Base-by-base conservation (phyloP, 1,284 basidiomycete genomes). In the Paramarasmius palmivorus region DNA sequence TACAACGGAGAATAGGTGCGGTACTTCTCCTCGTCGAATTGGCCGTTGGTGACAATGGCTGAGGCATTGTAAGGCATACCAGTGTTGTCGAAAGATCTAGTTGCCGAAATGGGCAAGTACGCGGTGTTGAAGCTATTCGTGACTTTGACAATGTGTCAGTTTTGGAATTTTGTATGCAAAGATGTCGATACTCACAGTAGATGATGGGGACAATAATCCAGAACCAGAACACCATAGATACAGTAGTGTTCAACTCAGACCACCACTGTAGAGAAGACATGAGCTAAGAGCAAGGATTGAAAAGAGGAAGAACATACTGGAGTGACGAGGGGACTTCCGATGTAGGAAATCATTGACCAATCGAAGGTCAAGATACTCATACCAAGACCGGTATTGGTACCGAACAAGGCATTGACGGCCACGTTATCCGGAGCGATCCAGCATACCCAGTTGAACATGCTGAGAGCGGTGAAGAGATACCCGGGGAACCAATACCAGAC, bases 351-450 rank as follows among this genome's bases (percentile, higher is more conserved):
- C 83, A 91, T 88, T 7, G 83, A 73, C 95, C 95, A 98, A 68
- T 98, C 95, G 63, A 98, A 92, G 0, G 94, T 94, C 42, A 97
- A 57, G 58, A 93, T 69, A 38, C 90, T 84, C 83, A 97, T 89
- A 5, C 95, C 94, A 56, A 93, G 73, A 29, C 91, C 91, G 20
- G 77, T 78, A 51, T 73, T 75, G 19, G 82, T 83, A 25, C 94
- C 94, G 65, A 96, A 95, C 29, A 95, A 73, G 12, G 83, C 75
- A 69, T 97, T 96, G 63, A 96, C 84, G 34, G 83, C 82, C 39
- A 87, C 71, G 64, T 93, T 95, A 62, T 84, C 81, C 34, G 93
- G 93, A 48, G 83, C 90, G 63, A 96, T 94, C 95, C 95, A 98
- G 77, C 94, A 96, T 36, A 88, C 82, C 89, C 93, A 98, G 65